Conservation (phyloP, 129 eudicot genomes). For the Apium graveolens region DNA sequence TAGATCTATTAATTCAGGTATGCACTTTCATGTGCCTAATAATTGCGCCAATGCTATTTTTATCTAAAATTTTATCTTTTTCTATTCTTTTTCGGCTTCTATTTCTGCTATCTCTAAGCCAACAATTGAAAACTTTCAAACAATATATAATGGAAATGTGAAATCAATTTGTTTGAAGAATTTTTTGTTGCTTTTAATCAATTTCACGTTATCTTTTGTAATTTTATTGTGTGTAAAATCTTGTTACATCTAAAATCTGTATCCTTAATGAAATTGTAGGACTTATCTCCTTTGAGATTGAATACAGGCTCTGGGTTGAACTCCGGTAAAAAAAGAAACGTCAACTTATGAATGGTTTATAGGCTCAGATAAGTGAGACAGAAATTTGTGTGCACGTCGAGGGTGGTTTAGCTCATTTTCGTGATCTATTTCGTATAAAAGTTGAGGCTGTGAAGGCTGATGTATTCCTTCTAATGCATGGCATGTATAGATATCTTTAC, state of each 20-base stretch:
- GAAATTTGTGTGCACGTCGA: constrained; percentile 61
- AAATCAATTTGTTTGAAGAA: too few species aligned
- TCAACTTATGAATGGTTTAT: constrained; percentile 60
- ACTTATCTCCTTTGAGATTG: constrained; percentile 67
- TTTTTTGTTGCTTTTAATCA: background rate
- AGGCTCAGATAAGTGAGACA: constrained; percentile 44
- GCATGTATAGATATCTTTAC: constrained; percentile 77
- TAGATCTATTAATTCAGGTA: constrained; percentile 54
- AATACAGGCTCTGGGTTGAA: constrained; percentile 61
- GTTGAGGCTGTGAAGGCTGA: constrained; percentile 78
- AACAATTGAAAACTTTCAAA: background rate
- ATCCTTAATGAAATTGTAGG: constrained; percentile 26
- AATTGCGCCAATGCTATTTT: too few species aligned
- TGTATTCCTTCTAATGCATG: constrained; percentile 69
- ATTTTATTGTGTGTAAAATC: background rate
- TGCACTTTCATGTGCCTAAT: constrained; percentile 2
- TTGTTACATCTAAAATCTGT: background rate
- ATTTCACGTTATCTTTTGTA: too few species aligned
- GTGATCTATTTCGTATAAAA: constrained; percentile 65
- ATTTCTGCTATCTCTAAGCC: background rate
- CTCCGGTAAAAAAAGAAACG: constrained; percentile 49
- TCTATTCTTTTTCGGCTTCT: too few species aligned
- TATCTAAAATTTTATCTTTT: background rate
- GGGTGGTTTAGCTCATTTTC: constrained; percentile 50
- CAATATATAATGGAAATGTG: too few species aligned